A percentile compares a stretch with the other conserved stretches of the same genome.
phyloP scores from a whole-genome alignment of 345 rosid species.

The Aethionema arabicum region DNA sequence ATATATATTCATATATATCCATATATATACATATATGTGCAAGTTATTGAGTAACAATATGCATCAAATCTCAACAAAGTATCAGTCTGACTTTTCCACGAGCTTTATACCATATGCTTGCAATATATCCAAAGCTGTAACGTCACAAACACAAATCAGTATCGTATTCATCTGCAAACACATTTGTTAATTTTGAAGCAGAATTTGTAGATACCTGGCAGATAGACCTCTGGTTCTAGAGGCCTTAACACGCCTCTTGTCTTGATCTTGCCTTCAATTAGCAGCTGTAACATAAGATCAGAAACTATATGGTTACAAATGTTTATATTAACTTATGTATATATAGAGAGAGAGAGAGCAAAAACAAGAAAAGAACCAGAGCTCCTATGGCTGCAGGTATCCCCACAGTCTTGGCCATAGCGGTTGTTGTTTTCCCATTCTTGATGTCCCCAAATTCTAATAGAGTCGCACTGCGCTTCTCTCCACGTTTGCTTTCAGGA shows the following conservation, averaged over 20 bases:
- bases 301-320: constrained; percentile 2
- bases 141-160: constrained; percentile 28
- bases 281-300: constrained; percentile 51
- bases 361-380: constrained; percentile 46
- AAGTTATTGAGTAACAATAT: constrained; percentile 5
- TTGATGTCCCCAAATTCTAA: constrained; percentile 68
- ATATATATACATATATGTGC: neutral
- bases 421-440: constrained; percentile 60
- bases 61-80: neutral
- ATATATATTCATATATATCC: too few relatives aligned
- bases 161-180: neutral
- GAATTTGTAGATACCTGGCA: constrained; percentile 54
- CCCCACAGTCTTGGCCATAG: constrained; percentile 95
- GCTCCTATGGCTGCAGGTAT: constrained; percentile 88
- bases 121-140: constrained; percentile 74
- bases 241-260: constrained; percentile 85
- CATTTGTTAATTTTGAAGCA: constrained; percentile 1
- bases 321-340: neutral
- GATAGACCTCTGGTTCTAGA: constrained; percentile 74
- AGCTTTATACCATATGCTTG: constrained; percentile 73
- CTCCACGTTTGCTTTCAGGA: constrained; percentile 49
- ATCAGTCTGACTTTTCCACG: constrained; percentile 58
- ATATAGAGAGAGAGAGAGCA: neutral
- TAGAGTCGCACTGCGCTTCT: constrained; percentile 67
- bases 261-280: constrained; percentile 73